Conservation (phyloP, 805 yeast genomes). For the Yamadazyma paraphyllophila region DNA sequence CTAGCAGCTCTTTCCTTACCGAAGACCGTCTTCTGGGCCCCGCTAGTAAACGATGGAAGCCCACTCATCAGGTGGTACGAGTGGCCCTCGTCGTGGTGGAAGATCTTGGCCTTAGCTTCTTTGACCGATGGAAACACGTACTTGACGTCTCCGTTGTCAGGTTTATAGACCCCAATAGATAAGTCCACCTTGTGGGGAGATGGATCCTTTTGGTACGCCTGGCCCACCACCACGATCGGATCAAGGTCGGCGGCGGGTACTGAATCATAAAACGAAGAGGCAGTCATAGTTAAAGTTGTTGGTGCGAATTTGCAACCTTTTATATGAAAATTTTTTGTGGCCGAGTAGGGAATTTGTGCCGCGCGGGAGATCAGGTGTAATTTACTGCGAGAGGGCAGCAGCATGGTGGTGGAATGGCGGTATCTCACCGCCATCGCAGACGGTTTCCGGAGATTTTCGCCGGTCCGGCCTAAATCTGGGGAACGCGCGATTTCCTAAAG, state of each 20-base stretch:
- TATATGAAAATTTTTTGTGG: constrained; percentile 7
- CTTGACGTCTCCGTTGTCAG: constrained; percentile 32
- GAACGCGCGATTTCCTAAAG: neutral
- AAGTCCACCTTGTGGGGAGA: constrained; percentile 38
- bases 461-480: neutral
- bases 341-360: neutral
- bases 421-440: neutral
- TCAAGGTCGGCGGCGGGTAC: constrained; percentile 22
- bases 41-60: constrained; percentile 32
- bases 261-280: constrained; percentile 8
- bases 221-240: constrained; percentile 26
- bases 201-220: constrained; percentile 23
- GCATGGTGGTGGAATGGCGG: neutral
- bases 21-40: constrained; percentile 36
- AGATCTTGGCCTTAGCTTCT: constrained; percentile 32
- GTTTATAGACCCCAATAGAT: constrained; percentile 46
- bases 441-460: neutral
- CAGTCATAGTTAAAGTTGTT: constrained; percentile 8
- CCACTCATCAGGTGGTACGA: constrained; percentile 44
- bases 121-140: constrained; percentile 39
- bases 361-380: too few relatives aligned
- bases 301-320: constrained; percentile 2
- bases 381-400: neutral
- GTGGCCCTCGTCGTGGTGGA: constrained; percentile 41
- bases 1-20: constrained; percentile 26